phyloP scores from a whole-genome alignment of 345 rosid species.

The Fremontodendron californicum region DNA sequence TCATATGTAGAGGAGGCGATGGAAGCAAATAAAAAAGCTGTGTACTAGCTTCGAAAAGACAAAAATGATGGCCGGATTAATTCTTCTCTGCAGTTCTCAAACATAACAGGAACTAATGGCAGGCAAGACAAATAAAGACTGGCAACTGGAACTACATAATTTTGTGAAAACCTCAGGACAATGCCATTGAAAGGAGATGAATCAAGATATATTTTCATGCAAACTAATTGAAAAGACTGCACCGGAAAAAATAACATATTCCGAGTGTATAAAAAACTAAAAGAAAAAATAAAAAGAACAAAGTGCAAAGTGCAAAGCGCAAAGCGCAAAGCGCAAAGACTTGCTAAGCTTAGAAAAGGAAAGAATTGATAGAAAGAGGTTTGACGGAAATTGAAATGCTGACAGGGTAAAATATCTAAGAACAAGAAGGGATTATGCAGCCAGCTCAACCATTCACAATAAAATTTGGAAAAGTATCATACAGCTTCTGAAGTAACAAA shows the following conservation, averaged over 20 bases:
- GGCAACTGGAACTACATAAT: neutral
- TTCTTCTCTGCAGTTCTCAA: neutral
- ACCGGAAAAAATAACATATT: neutral
- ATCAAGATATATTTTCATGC: neutral
- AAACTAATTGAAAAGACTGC: neutral
- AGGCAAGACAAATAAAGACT: neutral
- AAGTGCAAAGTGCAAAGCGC: neutral
- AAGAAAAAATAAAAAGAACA: neutral
- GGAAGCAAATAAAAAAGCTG: neutral
- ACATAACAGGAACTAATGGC: neutral
- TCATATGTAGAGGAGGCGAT: neutral
- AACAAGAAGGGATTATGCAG: neutral
- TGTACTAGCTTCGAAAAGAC: neutral
- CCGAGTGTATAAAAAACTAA: neutral
- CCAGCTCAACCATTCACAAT: neutral
- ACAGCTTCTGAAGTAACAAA: neutral
- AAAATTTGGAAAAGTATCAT: neutral
- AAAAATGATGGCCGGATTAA: neutral
- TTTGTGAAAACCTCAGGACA: neutral
- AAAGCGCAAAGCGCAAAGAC: neutral
- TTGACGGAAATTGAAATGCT: neutral
- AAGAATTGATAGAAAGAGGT: neutral
- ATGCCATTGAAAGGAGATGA: neutral
- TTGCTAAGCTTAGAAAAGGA: neutral
- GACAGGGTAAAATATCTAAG: neutral